Evolutionary conservation across 2,329 filamentous ascomycete species (phyloP).

Genomic region (Nothomitra cinnamomea): DNA sequence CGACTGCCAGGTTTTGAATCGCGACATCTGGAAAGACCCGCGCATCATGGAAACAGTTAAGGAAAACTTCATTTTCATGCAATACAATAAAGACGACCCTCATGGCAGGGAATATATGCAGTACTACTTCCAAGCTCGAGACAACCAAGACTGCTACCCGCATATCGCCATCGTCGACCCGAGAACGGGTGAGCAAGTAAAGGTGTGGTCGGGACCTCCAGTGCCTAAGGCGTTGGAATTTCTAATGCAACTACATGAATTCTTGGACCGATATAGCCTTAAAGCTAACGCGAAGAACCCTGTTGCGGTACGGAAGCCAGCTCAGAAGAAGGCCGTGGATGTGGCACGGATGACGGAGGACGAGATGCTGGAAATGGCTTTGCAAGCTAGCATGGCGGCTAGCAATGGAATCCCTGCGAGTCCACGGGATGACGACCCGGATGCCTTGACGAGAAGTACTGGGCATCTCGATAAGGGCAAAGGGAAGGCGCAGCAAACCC

Average conservation of each 20-base stretch:
- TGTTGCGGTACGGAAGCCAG: conserved; percentile 58
- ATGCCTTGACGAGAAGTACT: conserved; percentile 61
- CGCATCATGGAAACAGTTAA: conserved; percentile 62
- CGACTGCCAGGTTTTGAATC: conserved; percentile 82
- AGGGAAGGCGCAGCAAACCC: conserved; percentile 25
- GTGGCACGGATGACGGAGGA: conserved; percentile 88
- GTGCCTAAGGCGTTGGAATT: conserved; percentile 66
- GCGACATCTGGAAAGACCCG: conserved; percentile 87
- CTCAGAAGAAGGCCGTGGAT: conserved; percentile 45
- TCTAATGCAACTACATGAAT: conserved; percentile 80
- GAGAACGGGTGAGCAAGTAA: conserved; percentile 89
- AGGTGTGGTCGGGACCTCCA: conserved; percentile 78
- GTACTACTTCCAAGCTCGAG: conserved; percentile 71
- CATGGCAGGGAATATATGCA: conserved; percentile 66
- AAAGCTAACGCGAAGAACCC: conserved; percentile 83
- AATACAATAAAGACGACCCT: conserved; percentile 76
- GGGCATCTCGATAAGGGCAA: conserved; percentile 36
- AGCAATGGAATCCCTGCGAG: conserved; percentile 25
- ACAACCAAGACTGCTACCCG: conserved; percentile 79
- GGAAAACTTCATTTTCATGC: conserved; percentile 91
- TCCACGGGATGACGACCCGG: conserved; percentile 58
- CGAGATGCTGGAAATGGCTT: conserved; percentile 87
- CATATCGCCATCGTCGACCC: conserved; percentile 94
- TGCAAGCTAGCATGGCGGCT: conserved; percentile 68
- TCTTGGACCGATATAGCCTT: conserved; percentile 91